These are phyloP conservation scores for Plectranthus barbatus DNA, from an alignment of 257 asterid species.

Conservation along the genomic window DNA sequence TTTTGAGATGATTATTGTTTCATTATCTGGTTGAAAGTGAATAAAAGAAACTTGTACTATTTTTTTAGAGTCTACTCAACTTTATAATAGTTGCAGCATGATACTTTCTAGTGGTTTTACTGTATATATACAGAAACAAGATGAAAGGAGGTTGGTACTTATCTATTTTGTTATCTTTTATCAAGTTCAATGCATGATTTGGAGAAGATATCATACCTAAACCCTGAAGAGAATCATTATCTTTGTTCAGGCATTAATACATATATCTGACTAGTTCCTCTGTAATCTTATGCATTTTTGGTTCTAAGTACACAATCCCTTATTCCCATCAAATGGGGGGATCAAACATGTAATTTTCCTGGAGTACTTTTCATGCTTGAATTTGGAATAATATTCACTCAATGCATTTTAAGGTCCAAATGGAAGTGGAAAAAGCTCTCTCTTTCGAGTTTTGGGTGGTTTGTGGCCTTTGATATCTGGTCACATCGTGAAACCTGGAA, in stretches of 20 bases:
- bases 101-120: background rate
- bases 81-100: background rate
- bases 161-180: background rate
- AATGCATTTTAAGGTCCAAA: constrained; percentile 72
- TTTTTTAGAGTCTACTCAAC: no score
- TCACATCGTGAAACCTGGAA: constrained; percentile 90
- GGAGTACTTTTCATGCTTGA: background rate
- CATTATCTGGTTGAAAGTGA: background rate
- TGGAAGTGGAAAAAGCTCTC: constrained; percentile 99
- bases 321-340: background rate
- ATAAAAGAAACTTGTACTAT: background rate
- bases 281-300: background rate
- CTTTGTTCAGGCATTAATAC: background rate
- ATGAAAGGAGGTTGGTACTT: background rate
- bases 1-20: background rate
- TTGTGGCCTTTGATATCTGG: constrained; percentile 98
- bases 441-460: constrained; percentile 96
- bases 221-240: background rate
- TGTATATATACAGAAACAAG: background rate
- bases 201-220: background rate
- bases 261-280: background rate
- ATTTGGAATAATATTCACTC: constrained; percentile 3
- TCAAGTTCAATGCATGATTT: background rate
- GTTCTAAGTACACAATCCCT: background rate
- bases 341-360: constrained; percentile 8